These are phyloP conservation scores for Rhizopogon vinicolor DNA, from an alignment of 768 basidiomycete genomes.

Conservation along the genomic window DNA sequence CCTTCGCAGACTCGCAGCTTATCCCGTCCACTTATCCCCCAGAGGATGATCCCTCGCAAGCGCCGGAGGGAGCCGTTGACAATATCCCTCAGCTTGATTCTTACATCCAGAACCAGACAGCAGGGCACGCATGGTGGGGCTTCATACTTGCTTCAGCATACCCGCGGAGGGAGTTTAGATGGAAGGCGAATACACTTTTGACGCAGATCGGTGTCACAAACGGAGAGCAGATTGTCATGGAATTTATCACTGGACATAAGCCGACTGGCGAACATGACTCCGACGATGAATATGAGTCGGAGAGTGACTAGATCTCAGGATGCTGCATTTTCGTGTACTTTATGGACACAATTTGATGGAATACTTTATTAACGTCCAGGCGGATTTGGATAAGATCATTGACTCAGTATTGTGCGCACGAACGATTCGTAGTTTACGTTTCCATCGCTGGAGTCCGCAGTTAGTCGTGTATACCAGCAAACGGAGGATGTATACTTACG, in stretches of 20 bases:
- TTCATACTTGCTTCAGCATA: conserved; percentile 70
- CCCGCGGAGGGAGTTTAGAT: conserved; percentile 61
- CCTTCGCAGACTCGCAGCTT: conserved; percentile 63
- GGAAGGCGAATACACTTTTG: conserved; percentile 35
- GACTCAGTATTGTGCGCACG: conserved; percentile 89
- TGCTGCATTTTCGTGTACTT: neutral
- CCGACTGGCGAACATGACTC: conserved; percentile 25
- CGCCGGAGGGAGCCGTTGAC: conserved; percentile 33
- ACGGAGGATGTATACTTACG: conserved; percentile 39
- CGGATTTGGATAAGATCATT: conserved; percentile 37
- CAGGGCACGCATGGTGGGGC: conserved; percentile 55
- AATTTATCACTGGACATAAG: conserved; percentile 27
- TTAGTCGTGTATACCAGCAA: neutral
- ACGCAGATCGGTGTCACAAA: conserved; percentile 45
- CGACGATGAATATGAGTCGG: conserved; percentile 56
- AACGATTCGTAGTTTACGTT: conserved; percentile 98
- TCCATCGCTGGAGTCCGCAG: conserved; percentile 62
- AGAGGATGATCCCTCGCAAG: conserved; percentile 36
- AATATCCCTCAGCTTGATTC: conserved; percentile 33
- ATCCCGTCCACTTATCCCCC: conserved; percentile 36
- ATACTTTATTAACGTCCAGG: neutral
- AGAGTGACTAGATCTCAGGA: conserved; percentile 29
- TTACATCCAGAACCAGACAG: conserved; percentile 25
- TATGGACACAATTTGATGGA: neutral
- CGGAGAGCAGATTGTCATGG: conserved; percentile 63